Base-by-base conservation (phyloP, 2,329 filamentous ascomycete genomes). In the Ophiocordyceps camponoti-rufipedis region DNA sequence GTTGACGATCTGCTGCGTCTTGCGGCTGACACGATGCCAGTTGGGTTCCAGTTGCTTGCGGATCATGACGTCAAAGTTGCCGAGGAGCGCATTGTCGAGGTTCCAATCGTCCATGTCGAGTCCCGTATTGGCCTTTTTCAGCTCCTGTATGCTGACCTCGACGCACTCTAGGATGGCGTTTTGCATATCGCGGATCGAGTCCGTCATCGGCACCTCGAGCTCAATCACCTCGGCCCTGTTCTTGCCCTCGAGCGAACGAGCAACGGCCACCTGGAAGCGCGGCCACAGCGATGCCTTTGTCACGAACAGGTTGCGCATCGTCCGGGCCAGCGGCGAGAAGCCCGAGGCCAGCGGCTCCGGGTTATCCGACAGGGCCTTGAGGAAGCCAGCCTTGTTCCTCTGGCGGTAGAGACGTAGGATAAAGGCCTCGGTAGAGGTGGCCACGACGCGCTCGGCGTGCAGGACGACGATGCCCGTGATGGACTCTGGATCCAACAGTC, bases 71-170 rank as follows among this genome's bases (percentile, higher is more conserved):
- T 96, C 91, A 59, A 98, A 98, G 55, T 87, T 94, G 56, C 82
- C 85, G 52, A 95, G 82, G 49, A 96, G 65, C 33, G 89, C 89
- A 56, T 85, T 95, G 60, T 96, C 89, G 16, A 94, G 70, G 44
- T 86, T 95, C 89, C 89, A 96, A 56, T 95, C 88, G 48, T 93
- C 88, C 78, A 96, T 88, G 53, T 96, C 89, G 7, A 98, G 68
- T 2, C 87, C 88, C 1, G 79, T 74, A 56, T 95, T 96, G 16
- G 78, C 76, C 64, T 94, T 96, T 59, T 89, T 93, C 41, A 98
- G 72, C 63, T 98, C 91, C 46, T 84, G 78, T 52, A 98, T 91
- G 58, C 87, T 94, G 53, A 86, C 81, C 62, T 96, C 89, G 16
- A 98, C 88, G 58, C 91, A 98, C 58, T 96, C 89, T 62, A 98